Percentiles rank a stretch among this genome's conserved stretches.
Evolutionary conservation across 352 stramenopile genomes (phyloP).

Genomic region (Phytophthora sansomeana): DNA sequence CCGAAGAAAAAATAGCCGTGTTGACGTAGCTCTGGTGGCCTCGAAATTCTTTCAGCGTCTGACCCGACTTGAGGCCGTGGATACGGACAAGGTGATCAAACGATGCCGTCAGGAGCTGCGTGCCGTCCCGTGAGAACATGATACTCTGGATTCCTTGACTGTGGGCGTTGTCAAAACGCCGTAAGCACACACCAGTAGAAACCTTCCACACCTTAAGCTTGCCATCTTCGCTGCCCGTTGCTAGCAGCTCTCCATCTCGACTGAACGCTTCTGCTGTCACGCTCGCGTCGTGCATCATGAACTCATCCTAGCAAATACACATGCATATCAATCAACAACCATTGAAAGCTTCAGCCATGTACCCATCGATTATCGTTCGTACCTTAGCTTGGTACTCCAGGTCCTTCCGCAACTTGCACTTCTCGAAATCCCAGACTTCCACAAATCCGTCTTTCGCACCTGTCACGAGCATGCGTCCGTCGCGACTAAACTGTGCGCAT

Average conservation of each 20-base stretch:
- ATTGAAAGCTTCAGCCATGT: neutral
- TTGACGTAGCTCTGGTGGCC: constrained; percentile 95
- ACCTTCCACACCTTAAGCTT: constrained; percentile 95
- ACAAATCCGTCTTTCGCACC: constrained; percentile 96
- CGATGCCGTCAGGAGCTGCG: constrained; percentile 90
- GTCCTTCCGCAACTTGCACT: constrained; percentile 91
- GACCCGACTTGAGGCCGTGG: constrained; percentile 92
- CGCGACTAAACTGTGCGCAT: constrained; percentile 87
- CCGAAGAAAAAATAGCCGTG: constrained; percentile 77
- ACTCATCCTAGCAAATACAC: constrained; percentile 71
- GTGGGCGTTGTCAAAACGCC: constrained; percentile 90
- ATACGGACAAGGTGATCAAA: constrained; percentile 93
- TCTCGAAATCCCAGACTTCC: constrained; percentile 94
- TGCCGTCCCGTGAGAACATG: constrained; percentile 90
- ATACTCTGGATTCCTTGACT: constrained; percentile 86
- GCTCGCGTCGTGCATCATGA: constrained; percentile 92
- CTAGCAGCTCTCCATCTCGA: constrained; percentile 88
- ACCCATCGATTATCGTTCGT: neutral
- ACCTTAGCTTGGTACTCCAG: constrained; percentile 93
- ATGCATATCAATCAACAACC: neutral
- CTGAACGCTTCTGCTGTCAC: constrained; percentile 91
- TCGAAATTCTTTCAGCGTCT: constrained; percentile 95
- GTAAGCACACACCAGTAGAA: constrained; percentile 88
- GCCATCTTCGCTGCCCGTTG: constrained; percentile 86
- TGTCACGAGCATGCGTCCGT: constrained; percentile 91